Base-by-base conservation (phyloP, 768 basidiomycete species). In the Tubosaeta brunneosetosa region DNA sequence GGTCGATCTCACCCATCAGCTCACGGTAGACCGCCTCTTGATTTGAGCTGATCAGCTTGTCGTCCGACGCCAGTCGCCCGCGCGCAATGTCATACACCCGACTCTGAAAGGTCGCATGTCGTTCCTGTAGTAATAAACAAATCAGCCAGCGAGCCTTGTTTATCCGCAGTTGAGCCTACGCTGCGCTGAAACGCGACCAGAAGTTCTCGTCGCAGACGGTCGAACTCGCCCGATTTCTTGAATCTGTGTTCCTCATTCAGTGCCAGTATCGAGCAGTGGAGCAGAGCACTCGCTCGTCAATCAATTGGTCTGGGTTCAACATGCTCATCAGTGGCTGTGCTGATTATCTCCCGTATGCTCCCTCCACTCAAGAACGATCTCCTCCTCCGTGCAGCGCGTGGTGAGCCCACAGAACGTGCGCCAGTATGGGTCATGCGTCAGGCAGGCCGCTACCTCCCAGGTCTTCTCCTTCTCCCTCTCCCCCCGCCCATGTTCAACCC, bases 351-450 rank as follows among this genome's bases (percentile, higher is more conserved):
- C 29, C 44, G 16, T 4, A 65, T 70, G 4, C 90, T 91, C 61
- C 88, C 88, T 11, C 78, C 81, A 40, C 75, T 95, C 55, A 84
- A 85, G 67, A 97, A 97, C 67, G 91, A 97, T 67, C 77, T 97
- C 41, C 63, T 97, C 32, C 69, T 97, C 45, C 83, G 94, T n/a
- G 93, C 94, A 41, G 93, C 93, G 50, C 68, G 81, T 69, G 91
- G 92, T 82, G 87, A 95, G 70, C 75, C 78, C 67, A 94, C 91
- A 0, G 91, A 93, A 64, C 83, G 89, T 50, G 92, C 94, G 7
- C 94, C 94, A n/a, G 92, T 94, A 51, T 97, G 94, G 94, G 88
- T 95, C 46, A 97, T 97, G 94, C 83, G 94, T 33, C 94, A 97
- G 68, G 94, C 94, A 22, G 94, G 94, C 45, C 83, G 94, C 48